These are phyloP conservation scores for Ogataea haglerorum DNA, from an alignment of 805 yeast species.

Conservation along the genomic window DNA sequence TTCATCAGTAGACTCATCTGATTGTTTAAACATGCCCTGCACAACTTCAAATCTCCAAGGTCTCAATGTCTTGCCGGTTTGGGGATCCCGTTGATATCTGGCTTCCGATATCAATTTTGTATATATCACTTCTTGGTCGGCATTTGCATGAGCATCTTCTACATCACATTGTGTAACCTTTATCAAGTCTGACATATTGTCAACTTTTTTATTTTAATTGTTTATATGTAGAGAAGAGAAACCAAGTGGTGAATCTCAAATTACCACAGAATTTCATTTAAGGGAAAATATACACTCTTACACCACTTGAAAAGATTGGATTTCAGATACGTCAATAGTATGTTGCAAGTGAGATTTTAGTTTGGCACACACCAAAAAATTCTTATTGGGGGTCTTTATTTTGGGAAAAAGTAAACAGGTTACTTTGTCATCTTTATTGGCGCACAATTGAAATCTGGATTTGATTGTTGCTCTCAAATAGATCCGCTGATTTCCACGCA, in stretches of 20 bases:
- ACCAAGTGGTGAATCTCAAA: neutral
- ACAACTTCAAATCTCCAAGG: slow-evolving; percentile 50
- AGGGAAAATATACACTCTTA: neutral
- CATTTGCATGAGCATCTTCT: slow-evolving; percentile 26
- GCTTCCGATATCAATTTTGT: slow-evolving; percentile 6
- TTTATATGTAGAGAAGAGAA: too few relatives aligned
- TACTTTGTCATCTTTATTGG: neutral
- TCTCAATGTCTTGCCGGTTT: slow-evolving; percentile 25
- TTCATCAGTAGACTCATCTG: slow-evolving; percentile 43
- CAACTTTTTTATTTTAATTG: too few relatives aligned
- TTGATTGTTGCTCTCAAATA: too few relatives aligned
- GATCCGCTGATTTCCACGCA: too few relatives aligned
- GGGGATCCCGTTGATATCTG: slow-evolving; percentile 22
- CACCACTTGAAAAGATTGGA: too few relatives aligned
- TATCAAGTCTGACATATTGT: slow-evolving; percentile 17
- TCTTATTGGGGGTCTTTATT: neutral
- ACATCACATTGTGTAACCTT: slow-evolving; percentile 26
- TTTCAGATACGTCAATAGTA: too few relatives aligned
- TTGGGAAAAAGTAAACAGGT: slow-evolving; percentile 22
- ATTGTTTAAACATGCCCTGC: slow-evolving; percentile 48
- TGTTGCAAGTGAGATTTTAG: too few relatives aligned
- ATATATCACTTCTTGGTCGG: slow-evolving; percentile 19
- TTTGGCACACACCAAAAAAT: too few relatives aligned
- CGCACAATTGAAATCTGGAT: slow-evolving; percentile 1
- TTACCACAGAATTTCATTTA: neutral